Conservation (phyloP, 1,284 basidiomycete genomes). For the Gymnopus androsaceus region DNA sequence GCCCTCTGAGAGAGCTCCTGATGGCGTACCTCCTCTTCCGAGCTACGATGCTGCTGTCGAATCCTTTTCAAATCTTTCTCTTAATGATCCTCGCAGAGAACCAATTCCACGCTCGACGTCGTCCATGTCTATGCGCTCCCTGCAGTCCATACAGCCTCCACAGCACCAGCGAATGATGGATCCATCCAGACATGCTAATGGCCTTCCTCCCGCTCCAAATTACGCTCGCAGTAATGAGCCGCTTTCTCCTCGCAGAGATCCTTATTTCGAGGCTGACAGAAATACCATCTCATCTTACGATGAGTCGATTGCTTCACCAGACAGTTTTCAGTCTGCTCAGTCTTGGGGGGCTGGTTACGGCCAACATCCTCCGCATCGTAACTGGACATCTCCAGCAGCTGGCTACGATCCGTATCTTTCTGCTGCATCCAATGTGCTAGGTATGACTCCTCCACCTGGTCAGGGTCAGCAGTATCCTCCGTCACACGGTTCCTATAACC, state of each 20-base stretch:
- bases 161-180: conserved; percentile 18
- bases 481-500: conserved; percentile 5
- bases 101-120: conserved; percentile 50
- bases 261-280: conserved; percentile 12
- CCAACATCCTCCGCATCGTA: conserved; percentile 22
- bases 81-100: conserved; percentile 40
- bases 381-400: conserved; percentile 20
- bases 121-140: conserved; percentile 51
- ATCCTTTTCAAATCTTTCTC: conserved; percentile 48
- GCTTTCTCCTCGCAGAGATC: conserved; percentile 6
- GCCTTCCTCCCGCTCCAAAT: conserved; percentile 31
- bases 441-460: conserved; percentile 56
- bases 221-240: conserved; percentile 9
- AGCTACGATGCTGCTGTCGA: conserved; percentile 47
- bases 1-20: conserved; percentile 37
- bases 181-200: conserved; percentile 36
- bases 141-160: conserved; percentile 31
- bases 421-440: conserved; percentile 81
- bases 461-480: conserved; percentile 16
- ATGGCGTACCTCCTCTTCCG: conserved; percentile 32
- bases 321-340: conserved; percentile 3
- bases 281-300: conserved; percentile 5
- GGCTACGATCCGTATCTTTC: conserved; percentile 61
- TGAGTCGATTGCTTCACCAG: conserved; percentile 9
- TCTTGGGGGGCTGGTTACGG: conserved; percentile 5